A percentile compares a stretch with the other conserved stretches of the same genome.
phyloP scores from a whole-genome alignment of 2,329 filamentous ascomycete species.

The Bertia moriformis region DNA sequence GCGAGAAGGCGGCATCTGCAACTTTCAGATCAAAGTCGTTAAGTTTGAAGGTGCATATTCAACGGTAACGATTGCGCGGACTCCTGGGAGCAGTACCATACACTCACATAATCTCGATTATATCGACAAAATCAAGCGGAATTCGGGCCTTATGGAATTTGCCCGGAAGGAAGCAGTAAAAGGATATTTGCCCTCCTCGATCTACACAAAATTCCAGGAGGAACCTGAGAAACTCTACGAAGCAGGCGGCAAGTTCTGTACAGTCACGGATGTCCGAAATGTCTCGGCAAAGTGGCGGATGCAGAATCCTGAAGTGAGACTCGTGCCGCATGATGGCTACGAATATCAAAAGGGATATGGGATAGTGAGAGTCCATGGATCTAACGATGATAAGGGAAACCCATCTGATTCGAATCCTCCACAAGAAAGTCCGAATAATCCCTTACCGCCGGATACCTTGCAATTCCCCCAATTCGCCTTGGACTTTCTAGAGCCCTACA shows the following conservation, averaged over 20 bases:
- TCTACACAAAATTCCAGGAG: slow-evolving; percentile 28
- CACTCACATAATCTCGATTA: slow-evolving; percentile 29
- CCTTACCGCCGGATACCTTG: slow-evolving; percentile 17
- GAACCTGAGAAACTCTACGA: slow-evolving; percentile 24
- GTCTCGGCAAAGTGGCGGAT: slow-evolving; percentile 29
- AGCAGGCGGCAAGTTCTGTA: slow-evolving; percentile 26
- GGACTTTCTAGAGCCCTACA: slow-evolving; percentile 31
- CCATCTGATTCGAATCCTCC: background rate
- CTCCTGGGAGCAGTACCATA: slow-evolving; percentile 18
- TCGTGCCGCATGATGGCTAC: slow-evolving; percentile 27
- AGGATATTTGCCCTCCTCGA: slow-evolving; percentile 28
- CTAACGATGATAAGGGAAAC: too few species aligned
- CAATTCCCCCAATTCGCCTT: slow-evolving; percentile 25
- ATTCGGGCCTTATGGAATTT: slow-evolving; percentile 28
- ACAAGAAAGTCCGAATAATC: background rate
- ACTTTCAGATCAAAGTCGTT: slow-evolving; percentile 29
- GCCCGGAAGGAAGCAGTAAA: slow-evolving; percentile 25
- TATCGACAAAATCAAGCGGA: slow-evolving; percentile 28
- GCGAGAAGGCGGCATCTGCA: slow-evolving; percentile 26
- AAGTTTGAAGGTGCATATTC: slow-evolving; percentile 23
- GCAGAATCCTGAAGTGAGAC: slow-evolving; percentile 22
- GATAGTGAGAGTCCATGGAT: slow-evolving; percentile 11
- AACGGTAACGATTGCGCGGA: slow-evolving; percentile 23
- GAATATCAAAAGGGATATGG: slow-evolving; percentile 24
- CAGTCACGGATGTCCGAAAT: slow-evolving; percentile 28